Evolutionary conservation across 2,329 filamentous ascomycete genomes (phyloP).

Genomic region (Diaporthe sp.): DNA sequence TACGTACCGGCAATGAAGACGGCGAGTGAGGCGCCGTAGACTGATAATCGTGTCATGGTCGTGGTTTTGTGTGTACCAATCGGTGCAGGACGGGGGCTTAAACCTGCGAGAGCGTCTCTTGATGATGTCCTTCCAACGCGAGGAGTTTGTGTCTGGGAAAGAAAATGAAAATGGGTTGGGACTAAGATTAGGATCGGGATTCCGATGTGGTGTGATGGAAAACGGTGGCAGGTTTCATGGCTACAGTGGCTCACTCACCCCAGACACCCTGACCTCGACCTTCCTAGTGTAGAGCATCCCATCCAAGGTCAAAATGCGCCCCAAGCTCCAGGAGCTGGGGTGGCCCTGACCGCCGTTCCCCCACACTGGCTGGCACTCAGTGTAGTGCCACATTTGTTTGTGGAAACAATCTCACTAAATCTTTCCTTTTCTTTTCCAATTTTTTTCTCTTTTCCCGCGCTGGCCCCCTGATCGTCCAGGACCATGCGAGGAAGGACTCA

Average conservation of each 20-base stretch:
- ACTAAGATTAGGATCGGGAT: constrained; percentile 16
- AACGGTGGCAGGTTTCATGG: constrained; percentile 38
- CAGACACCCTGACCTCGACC: not conserved
- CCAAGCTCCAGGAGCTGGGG: constrained; percentile 9
- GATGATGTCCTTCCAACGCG: constrained; percentile 9
- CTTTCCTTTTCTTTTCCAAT: not conserved
- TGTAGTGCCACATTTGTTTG: not conserved
- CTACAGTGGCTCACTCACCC: constrained; percentile 10
- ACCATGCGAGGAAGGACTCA: not conserved
- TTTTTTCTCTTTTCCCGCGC: not conserved
- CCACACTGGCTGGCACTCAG: constrained; percentile 20
- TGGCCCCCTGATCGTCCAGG: not conserved
- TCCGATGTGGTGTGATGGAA: constrained; percentile 33
- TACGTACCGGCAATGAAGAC: constrained; percentile 40
- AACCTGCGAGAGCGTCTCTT: constrained; percentile 21
- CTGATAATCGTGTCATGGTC: constrained; percentile 39
- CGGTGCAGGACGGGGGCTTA: constrained; percentile 23
- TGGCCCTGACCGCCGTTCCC: constrained; percentile 11
- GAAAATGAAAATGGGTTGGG: constrained; percentile 5
- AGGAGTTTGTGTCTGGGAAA: constrained; percentile 8
- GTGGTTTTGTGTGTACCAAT: constrained; percentile 1
- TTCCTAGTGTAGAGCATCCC: not conserved
- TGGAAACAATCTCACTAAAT: not conserved
- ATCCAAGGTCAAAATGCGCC: not conserved
- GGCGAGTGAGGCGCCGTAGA: constrained; percentile 38